A percentile compares a stretch with the other conserved stretches of the same genome.
Evolutionary conservation across 805 yeast species (phyloP).

Genomic region (Candida xyloterini): DNA sequence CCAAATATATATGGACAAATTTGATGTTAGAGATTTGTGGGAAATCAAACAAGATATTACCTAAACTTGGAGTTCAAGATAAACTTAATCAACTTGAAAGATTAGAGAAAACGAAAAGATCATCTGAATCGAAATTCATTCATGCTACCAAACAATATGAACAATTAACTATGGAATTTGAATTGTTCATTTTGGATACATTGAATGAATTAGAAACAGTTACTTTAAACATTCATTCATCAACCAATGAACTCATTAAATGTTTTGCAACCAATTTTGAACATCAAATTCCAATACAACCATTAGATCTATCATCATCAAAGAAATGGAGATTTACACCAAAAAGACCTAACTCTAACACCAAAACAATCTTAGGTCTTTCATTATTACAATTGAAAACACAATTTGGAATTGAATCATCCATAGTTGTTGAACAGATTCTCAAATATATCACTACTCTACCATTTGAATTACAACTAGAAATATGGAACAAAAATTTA

Average conservation of each 20-base stretch:
- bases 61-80: background rate
- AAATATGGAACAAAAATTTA: conserved; percentile 14
- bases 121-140: background rate
- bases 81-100: conserved; percentile 9
- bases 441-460: background rate
- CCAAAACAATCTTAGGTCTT: background rate
- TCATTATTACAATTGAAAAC: background rate
- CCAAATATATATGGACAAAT: conserved; percentile 20
- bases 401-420: background rate
- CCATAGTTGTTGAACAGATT: background rate
- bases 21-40: conserved; percentile 11
- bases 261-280: conserved; percentile 3
- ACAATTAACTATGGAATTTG: conserved; percentile 6
- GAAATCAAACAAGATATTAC: background rate
- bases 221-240: conserved; percentile 8
- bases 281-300: background rate
- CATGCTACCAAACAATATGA: background rate
- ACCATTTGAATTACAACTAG: conserved; percentile 10
- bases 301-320: background rate
- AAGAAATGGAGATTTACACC: background rate
- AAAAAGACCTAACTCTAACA: too few relatives aligned
- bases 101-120: conserved; percentile 9
- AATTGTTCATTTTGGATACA: conserved; percentile 12
- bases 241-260: conserved; percentile 9
- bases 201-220: conserved; percentile 12